These are phyloP conservation scores for Ogataea ganodermae DNA, from an alignment of 805 yeast genomes.

Conservation along the genomic window DNA sequence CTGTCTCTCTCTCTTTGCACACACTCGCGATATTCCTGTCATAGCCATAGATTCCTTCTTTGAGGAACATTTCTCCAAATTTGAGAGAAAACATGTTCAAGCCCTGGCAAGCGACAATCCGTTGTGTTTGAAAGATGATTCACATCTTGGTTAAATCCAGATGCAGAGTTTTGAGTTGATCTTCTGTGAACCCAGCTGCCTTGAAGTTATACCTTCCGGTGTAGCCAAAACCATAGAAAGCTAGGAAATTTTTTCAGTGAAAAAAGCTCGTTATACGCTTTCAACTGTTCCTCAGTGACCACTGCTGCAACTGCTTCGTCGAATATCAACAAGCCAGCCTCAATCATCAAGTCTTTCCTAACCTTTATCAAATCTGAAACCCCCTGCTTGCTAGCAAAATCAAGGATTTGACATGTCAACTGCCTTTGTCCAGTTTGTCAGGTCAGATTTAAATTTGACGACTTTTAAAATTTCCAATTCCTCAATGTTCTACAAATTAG, in stretches of 20 bases:
- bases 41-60: constrained; percentile 54
- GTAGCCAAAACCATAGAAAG: constrained; percentile 56
- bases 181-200: constrained; percentile 53
- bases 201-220: constrained; percentile 69
- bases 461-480: no score
- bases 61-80: constrained; percentile 50
- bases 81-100: constrained; percentile 51
- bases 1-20: constrained; percentile 15
- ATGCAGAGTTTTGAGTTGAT: constrained; percentile 49
- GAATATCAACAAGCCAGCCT: constrained; percentile 46
- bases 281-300: constrained; percentile 27
- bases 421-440: no score
- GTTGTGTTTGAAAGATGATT: constrained; percentile 50
- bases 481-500: no score
- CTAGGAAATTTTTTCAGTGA: constrained; percentile 21
- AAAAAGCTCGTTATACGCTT: constrained; percentile 15
- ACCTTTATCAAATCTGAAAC: constrained; percentile 35
- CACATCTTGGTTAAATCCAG: constrained; percentile 59
- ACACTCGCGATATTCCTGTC: constrained; percentile 20
- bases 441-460: no score
- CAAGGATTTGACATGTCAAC: constrained; percentile 42
- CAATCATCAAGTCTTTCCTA: constrained; percentile 48
- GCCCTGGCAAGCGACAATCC: constrained; percentile 59
- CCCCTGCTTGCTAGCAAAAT: constrained; percentile 45
- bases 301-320: constrained; percentile 50